Conservation (phyloP, 2,329 filamentous ascomycete species). For the Fusarium pseudonygamai region DNA sequence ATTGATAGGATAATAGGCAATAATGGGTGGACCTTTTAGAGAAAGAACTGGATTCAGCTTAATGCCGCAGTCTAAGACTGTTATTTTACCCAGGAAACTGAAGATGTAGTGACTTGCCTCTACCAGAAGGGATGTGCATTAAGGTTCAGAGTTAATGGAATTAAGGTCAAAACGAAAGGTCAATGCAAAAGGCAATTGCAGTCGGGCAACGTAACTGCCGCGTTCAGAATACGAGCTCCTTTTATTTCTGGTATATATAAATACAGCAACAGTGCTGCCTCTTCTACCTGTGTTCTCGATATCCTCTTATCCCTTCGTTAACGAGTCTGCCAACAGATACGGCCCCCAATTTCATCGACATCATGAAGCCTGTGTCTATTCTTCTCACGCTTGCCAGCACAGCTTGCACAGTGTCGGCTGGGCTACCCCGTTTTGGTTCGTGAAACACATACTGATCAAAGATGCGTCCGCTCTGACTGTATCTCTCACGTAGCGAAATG, state of each 20-base stretch:
- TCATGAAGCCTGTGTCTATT: background rate
- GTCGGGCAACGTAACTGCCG: background rate
- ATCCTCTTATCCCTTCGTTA: too few species aligned
- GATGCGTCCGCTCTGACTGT: background rate
- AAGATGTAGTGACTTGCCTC: too few species aligned
- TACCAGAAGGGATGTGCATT: accelerated
- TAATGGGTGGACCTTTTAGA: too few species aligned
- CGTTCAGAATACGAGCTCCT: accelerated
- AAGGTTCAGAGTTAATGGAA: background rate
- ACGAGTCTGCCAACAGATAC: accelerated
- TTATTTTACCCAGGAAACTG: too few species aligned
- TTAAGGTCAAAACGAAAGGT: background rate
- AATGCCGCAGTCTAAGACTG: too few species aligned
- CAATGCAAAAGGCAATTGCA: background rate
- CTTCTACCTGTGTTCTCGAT: accelerated
- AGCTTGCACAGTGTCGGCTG: background rate
- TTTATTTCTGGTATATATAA: background rate
- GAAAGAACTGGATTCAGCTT: too few species aligned
- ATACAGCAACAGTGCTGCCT: background rate
- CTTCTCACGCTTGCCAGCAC: background rate
- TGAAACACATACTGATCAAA: background rate
- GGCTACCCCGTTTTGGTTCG: background rate
- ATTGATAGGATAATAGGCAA: too few species aligned
- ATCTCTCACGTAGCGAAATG: background rate
- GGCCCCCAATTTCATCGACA: too few species aligned